phyloP scores from a whole-genome alignment of 768 basidiomycete genomes.

The Suillus sp. region DNA sequence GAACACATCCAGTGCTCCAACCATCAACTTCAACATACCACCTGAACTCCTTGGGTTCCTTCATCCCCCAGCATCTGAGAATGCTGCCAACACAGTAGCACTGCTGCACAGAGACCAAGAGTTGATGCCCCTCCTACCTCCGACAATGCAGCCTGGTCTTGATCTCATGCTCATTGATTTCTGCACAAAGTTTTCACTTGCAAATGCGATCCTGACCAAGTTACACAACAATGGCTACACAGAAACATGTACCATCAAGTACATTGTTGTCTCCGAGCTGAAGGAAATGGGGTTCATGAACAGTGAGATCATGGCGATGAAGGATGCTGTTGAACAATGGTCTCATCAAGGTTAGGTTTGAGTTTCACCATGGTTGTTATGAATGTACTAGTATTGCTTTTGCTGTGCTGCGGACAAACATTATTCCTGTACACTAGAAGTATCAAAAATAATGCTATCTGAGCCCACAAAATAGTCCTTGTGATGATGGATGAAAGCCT shows the following conservation, averaged over 20 bases:
- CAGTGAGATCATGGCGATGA: not conserved
- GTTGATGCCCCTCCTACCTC: no score
- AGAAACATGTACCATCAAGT: not conserved
- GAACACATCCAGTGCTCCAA: not conserved
- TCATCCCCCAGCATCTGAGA: not conserved
- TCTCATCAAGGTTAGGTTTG: not conserved
- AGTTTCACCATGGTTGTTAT: slow-evolving; percentile 2
- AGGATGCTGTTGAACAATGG: not conserved
- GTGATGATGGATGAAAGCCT: slow-evolving; percentile 20
- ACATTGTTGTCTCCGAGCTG: slow-evolving; percentile 1
- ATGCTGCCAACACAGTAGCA: no score
- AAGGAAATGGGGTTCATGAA: slow-evolving; percentile 8
- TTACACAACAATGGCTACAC: no score
- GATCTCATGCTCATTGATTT: no score
- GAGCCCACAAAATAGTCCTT: slow-evolving; percentile 13
- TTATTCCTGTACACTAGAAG: slow-evolving; percentile 5
- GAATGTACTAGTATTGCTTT: not conserved
- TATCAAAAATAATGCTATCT: slow-evolving; percentile 27
- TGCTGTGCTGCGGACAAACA: not conserved
- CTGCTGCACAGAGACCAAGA: no score
- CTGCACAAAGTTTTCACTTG: no score
- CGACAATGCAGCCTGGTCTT: no score
- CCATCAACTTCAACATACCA: slow-evolving; percentile 4
- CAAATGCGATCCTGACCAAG: no score
- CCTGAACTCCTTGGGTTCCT: slow-evolving; percentile 8